Conservation (phyloP, 176 grass and related monocot genomes). For the Eragrostis curvula region DNA sequence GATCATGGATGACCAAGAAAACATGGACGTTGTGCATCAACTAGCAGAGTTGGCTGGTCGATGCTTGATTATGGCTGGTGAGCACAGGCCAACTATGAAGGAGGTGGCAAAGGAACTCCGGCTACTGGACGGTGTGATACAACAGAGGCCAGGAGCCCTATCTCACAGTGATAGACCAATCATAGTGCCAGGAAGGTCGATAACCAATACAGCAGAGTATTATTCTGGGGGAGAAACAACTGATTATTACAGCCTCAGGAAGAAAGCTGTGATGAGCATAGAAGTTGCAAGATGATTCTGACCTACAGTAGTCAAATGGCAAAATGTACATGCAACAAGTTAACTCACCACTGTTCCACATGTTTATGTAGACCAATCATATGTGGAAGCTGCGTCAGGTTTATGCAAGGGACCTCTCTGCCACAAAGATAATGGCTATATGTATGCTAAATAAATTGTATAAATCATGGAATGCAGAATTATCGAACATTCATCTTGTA, state of each 20-base stretch:
- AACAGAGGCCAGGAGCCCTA: background rate
- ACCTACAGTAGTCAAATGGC: too few species aligned
- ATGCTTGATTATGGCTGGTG: constrained; percentile 8
- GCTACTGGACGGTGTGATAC: background rate
- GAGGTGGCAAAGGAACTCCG: background rate
- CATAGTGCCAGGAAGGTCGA: background rate
- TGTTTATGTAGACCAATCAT: too few species aligned
- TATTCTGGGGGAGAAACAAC: background rate
- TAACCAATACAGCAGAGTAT: background rate
- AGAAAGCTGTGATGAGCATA: background rate
- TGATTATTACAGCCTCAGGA: background rate
- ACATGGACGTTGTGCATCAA: background rate
- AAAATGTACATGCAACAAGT: too few species aligned
- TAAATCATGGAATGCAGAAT: too few species aligned
- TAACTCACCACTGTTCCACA: too few species aligned
- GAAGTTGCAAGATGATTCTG: constrained; percentile 20
- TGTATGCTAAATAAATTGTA: too few species aligned
- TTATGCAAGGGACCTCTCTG: too few species aligned
- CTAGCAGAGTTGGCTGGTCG: background rate
- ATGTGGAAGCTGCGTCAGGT: too few species aligned
- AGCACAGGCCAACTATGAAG: background rate
- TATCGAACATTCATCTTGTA: too few species aligned
- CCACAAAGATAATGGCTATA: too few species aligned
- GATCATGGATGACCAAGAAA: background rate
- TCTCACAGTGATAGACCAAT: background rate